These are phyloP conservation scores for Micractinium conductrix DNA, from an alignment of 139 green algal genomes.

Conservation along the genomic window DNA sequence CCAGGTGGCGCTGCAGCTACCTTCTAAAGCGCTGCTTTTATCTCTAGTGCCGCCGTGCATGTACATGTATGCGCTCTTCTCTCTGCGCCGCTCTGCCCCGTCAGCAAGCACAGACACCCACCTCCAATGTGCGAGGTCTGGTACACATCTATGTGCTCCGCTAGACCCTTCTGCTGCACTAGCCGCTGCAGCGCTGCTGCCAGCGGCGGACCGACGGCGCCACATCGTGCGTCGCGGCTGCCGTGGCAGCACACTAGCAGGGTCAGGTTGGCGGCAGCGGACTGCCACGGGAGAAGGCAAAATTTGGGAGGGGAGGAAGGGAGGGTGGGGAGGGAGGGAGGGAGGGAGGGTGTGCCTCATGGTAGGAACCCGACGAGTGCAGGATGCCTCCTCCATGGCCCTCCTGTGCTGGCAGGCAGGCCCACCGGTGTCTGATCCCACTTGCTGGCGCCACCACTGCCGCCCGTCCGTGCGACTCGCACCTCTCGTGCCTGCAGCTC, in stretches of 20 bases:
- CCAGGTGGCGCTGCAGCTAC: no score
- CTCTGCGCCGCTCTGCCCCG: neutral
- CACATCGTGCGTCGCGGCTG: slow-evolving; percentile 53
- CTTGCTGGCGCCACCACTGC: neutral
- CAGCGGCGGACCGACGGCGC: slow-evolving; percentile 41
- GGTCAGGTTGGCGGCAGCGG: neutral
- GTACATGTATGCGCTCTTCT: neutral
- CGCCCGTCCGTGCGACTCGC: no score
- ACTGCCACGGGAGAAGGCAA: neutral
- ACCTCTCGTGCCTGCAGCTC: neutral
- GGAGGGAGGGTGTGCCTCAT: no score
- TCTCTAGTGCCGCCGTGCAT: neutral
- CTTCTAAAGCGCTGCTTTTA: no score
- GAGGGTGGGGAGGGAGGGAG: neutral
- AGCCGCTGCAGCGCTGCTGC: slow-evolving; percentile 26
- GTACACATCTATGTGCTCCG: slow-evolving; percentile 34
- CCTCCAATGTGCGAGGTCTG: slow-evolving; percentile 24
- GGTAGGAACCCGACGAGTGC: no score
- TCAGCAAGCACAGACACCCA: neutral
- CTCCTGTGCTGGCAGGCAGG: neutral
- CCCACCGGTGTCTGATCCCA: no score
- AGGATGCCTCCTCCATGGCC: neutral
- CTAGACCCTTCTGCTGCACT: neutral
- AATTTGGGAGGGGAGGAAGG: neutral
- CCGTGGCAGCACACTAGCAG: slow-evolving; percentile 60